Evolutionary conservation across 1,284 basidiomycete genomes (phyloP), one percentile per base, ranked within the genome.

Genomic region (Ustilago lituana): DNA sequence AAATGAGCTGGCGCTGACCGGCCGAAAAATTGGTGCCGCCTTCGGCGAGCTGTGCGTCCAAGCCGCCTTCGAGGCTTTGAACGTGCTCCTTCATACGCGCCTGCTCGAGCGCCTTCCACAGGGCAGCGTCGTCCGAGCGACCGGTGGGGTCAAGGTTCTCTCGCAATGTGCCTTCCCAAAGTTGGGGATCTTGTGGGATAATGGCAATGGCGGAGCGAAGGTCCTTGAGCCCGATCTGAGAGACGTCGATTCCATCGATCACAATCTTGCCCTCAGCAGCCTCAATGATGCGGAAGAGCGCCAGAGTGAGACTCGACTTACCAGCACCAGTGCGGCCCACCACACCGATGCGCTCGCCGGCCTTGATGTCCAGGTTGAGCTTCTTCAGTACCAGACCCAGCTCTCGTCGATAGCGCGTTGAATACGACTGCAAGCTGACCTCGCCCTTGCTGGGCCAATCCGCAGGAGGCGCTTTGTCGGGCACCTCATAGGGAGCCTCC

Each of bases 311-410:
- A 3, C 90, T 91, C 24, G 89, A 91, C 84, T 96, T 96, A 62
- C 94, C 94, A n/a, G 92, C 91, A 1, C 94, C 93, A 0, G 94
- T 97, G 60, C 94, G 85, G 2, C 94, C 94, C 3, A 77, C 74
- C 8, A 80, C 78, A 10, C 75, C 77, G 45, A 96, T 87, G 72
- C 92, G 92, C 80, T 94, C 91, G 44, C 87, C 87, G 0, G 91
- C 86, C 79, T 89, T 76, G 59, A 85, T 83, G 55, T 73, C 87
- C 57, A 97, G 77, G 19, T 86, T 86, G 49, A 97, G 87, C 50
- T 90, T 86, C 67, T 88, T 89, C 49, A 97, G 84, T 27, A 91
- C 90, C 4, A 91, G 84, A 56, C 91, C 90, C 5, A 96, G 84
- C 48, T 90, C 91, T 0, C 89, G 86, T 27, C 93, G 88, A 83